Evolutionary conservation across 148 eudicot species (phyloP).

Genomic region (Pouteria glomerata): DNA sequence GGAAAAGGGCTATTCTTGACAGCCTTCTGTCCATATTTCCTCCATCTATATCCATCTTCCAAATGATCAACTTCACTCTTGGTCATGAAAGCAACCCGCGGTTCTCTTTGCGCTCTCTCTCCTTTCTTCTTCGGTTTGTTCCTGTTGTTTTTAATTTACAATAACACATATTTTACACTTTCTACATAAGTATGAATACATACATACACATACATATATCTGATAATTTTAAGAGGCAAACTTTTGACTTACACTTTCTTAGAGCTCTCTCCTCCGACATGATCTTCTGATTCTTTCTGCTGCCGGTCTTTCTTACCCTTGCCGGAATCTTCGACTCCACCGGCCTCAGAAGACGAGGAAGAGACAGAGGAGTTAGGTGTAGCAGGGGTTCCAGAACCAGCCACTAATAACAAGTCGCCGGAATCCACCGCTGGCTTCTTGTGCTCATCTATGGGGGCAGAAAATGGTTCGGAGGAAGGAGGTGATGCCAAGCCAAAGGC

Average conservation of each 20-base stretch:
- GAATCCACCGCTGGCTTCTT: constrained; percentile 13
- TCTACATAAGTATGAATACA: neutral
- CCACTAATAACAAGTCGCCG: neutral
- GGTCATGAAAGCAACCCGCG: constrained; percentile 75
- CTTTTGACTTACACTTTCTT: constrained; percentile 48
- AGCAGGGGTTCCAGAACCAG: constrained; percentile 22
- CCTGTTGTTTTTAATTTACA: constrained; percentile 21
- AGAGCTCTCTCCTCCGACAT: constrained; percentile 47
- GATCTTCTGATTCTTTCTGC: constrained; percentile 26
- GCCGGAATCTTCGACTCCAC: constrained; percentile 29
- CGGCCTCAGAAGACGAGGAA: constrained; percentile 58
- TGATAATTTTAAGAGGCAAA: neutral
- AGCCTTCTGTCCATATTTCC: constrained; percentile 89
- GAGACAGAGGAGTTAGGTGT: constrained; percentile 67
- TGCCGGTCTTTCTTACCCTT: constrained; percentile 29
- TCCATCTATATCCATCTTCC: too few species aligned
- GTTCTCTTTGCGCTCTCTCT: constrained; percentile 63
- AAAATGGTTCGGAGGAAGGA: constrained; percentile 9
- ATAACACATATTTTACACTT: neutral
- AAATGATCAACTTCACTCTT: constrained; percentile 87
- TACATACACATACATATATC: too few species aligned
- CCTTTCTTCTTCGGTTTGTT: constrained; percentile 61
- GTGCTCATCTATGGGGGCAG: constrained; percentile 15
- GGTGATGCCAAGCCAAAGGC: constrained; percentile 30
- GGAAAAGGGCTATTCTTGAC: too few species aligned